Percentiles rank a stretch among this genome's conserved stretches.
Evolutionary conservation across 352 stramenopile genomes (phyloP).

Genomic region (Globisporangium irregulare): DNA sequence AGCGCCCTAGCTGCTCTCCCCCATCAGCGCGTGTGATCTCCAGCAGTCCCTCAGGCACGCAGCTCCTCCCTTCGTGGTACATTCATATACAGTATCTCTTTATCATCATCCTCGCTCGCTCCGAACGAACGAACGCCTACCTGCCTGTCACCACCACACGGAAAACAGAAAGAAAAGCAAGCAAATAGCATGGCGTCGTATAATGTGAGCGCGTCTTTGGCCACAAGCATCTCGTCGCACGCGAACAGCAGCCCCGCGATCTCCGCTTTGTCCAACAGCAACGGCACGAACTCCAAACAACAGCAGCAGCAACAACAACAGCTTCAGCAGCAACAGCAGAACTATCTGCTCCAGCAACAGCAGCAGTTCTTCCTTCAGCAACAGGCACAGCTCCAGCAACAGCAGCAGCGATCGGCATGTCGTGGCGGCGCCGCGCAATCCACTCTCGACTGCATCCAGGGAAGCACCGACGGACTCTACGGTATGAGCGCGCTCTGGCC

Average conservation of each 20-base stretch:
- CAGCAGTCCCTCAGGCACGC: neutral
- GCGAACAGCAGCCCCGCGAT: conserved; percentile 6
- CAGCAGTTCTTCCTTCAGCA: conserved; percentile 17
- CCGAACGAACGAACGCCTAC: neutral
- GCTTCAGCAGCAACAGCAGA: conserved; percentile 18
- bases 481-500: conserved; percentile 76
- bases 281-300: conserved; percentile 18
- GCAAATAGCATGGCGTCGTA: conserved; percentile 26
- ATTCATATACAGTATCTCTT: neutral
- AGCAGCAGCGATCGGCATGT: conserved; percentile 12
- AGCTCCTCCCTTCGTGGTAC: neutral
- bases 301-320: conserved; percentile 18
- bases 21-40: neutral
- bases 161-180: neutral
- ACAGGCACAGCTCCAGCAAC: conserved; percentile 13
- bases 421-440: neutral
- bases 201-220: conserved; percentile 14
- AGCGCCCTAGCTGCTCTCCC: neutral
- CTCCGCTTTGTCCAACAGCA: neutral
- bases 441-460: neutral
- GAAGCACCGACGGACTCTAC: conserved; percentile 14
- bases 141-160: neutral
- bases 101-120: neutral
- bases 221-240: conserved; percentile 16
- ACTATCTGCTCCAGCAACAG: conserved; percentile 4